Percentiles rank a stretch among this genome's conserved stretches.
phyloP scores from a whole-genome alignment of 345 rosid species.

The Hirschfeldia incana region DNA sequence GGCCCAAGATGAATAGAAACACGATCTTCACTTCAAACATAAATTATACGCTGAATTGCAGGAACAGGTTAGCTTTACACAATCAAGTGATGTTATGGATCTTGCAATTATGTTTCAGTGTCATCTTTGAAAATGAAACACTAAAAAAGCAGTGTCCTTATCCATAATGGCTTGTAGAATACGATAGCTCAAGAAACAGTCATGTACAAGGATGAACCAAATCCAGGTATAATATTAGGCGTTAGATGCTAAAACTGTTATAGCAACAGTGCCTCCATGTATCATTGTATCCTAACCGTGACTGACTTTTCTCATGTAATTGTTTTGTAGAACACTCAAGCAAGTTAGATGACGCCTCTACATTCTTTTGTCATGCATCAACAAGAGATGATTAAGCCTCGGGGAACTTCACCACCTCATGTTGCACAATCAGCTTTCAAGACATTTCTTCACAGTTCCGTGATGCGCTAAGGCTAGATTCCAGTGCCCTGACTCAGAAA shows the following conservation, averaged over 20 bases:
- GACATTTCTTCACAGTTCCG: slow-evolving; percentile 72
- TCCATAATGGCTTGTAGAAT: slow-evolving; percentile 57
- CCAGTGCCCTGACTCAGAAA: slow-evolving; percentile 51
- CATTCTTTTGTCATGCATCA: slow-evolving; percentile 82
- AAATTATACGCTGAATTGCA: slow-evolving; percentile 55
- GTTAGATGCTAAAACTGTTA: neutral
- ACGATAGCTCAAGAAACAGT: slow-evolving; percentile 86
- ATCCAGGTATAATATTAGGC: slow-evolving; percentile 29
- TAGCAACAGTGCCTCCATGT: no score
- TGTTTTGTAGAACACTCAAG: slow-evolving; percentile 50
- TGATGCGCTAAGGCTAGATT: slow-evolving; percentile 53
- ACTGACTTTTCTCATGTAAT: slow-evolving; percentile 3
- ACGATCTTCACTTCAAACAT: neutral
- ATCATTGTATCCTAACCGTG: neutral
- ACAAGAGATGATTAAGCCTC: slow-evolving; percentile 65
- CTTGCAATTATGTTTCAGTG: neutral
- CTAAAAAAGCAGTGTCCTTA: slow-evolving; percentile 4
- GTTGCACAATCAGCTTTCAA: slow-evolving; percentile 53
- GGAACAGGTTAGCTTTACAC: slow-evolving; percentile 67
- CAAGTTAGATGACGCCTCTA: slow-evolving; percentile 72
- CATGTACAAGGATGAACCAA: slow-evolving; percentile 76
- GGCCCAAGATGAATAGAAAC: neutral
- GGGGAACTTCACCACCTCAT: slow-evolving; percentile 58
- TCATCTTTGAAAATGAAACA: neutral
- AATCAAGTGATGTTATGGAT: neutral